Percentiles rank a stretch among this genome's conserved stretches.
Evolutionary conservation across 2,329 filamentous ascomycete genomes (phyloP).

Genomic region (Raffaelea deltoideospora): DNA sequence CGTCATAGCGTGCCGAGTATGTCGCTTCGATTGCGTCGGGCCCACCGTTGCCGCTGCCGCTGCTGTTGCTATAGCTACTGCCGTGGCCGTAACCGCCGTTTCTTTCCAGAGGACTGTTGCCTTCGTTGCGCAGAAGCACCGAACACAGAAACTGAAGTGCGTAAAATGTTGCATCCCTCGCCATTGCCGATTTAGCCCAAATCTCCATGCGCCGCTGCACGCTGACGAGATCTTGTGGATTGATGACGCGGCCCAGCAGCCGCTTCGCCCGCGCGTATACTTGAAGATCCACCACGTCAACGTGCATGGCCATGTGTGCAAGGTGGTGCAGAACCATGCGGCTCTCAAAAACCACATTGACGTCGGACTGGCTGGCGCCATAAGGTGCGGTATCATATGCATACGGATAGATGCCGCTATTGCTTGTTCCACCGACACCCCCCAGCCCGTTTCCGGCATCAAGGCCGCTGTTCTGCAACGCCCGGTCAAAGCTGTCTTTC

Average conservation of each 20-base stretch:
- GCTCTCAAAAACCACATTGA: conserved; percentile 62
- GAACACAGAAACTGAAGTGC: conserved; percentile 76
- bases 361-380: conserved; percentile 38
- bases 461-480: conserved; percentile 49
- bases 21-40: conserved; percentile 1
- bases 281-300: conserved; percentile 93
- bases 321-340: conserved; percentile 82
- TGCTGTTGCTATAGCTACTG: conserved; percentile 10
- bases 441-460: conserved; percentile 8
- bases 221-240: conserved; percentile 61
- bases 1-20: conserved; percentile 78
- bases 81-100: conserved; percentile 14
- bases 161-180: conserved; percentile 83
- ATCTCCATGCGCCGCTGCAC: conserved; percentile 71
- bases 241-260: conserved; percentile 73
- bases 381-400: conserved; percentile 36
- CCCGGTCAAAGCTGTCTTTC: conserved; percentile 82
- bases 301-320: conserved; percentile 95
- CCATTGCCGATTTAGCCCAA: conserved; percentile 81
- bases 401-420: conserved; percentile 33
- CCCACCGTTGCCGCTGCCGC: conserved; percentile 4
- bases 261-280: conserved; percentile 83
- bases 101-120: conserved; percentile 21
- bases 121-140: conserved; percentile 54
- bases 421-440: too few species aligned